Conservation (phyloP, 768 basidiomycete genomes). For the Tricholomella constricta region DNA sequence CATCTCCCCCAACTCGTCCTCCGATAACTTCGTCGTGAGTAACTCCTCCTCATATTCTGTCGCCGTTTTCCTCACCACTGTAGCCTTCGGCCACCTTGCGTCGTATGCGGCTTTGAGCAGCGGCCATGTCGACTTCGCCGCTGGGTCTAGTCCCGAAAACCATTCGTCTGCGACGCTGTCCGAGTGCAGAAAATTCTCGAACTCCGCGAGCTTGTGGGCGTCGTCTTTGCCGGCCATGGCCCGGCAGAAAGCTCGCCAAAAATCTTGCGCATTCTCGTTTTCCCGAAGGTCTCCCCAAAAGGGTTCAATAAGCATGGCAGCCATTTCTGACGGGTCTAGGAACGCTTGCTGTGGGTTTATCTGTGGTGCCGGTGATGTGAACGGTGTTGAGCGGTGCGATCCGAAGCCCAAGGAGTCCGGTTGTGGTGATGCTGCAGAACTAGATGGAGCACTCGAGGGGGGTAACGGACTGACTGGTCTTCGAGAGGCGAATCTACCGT, state of each 20-base stretch:
- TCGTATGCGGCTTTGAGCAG: neutral
- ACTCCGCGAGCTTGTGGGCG: neutral
- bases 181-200: neutral
- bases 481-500: no score
- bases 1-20: neutral
- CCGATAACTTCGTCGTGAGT: neutral
- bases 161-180: neutral
- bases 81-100: neutral
- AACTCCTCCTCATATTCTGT: neutral
- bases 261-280: neutral
- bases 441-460: no score
- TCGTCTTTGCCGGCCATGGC: neutral
- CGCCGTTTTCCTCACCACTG: neutral
- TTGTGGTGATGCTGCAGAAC: no score
- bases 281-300: neutral
- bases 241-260: neutral
- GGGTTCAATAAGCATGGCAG: neutral
- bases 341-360: neutral
- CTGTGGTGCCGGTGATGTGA: neutral
- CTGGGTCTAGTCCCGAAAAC: neutral
- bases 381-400: no score
- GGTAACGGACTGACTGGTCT: no score
- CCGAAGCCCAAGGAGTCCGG: no score
- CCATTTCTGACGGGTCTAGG: no score
- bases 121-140: neutral